Evolutionary conservation across 208 protist species (phyloP), one percentile per base, ranked within the genome.

Genomic region (Leishmania braziliensis): DNA sequence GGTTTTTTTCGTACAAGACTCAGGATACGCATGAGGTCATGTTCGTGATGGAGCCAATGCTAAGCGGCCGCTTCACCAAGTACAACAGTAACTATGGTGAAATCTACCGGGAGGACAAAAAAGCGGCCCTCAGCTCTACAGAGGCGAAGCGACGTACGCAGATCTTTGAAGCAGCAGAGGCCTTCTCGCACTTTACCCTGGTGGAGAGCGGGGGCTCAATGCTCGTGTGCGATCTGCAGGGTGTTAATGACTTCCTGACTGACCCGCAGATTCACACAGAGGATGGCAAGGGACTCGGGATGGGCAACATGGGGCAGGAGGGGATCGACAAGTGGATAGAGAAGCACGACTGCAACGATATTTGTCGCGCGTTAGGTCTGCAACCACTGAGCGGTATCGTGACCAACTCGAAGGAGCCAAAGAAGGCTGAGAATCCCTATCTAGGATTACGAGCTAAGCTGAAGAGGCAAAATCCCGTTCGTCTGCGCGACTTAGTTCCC

Each of bases 11-110:
- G 6, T 93, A 95, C 87, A 87, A 87, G 71, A 95, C 90, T 10
- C 86, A 89, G 48, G 91, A 95, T 77, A 95, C 89, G 4, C 79
- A 83, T 3, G 90, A 95, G 78, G 84, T 96, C 4, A 84, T 95
- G 78, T 94, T 97, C 71, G 87, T 94, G 69, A 97, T 97, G 91
- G 92, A 97, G 85, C 93, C 92, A n/a, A 95, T 94, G 88, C 84
- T 97, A n/a, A 86, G 78, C 51, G 94, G 94, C 3, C 74, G 86
- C 70, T 97, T 95, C 82, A 95, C 91, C 75, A 97, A 97, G 88
- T 95, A 97, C 90, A 97, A 96, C 89, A 96, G 87, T 81, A 97
- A 97, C 90, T 95, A 91, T 86, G 94, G 94, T 14, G 86, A 94
- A 73, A 89, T 81, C 29, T 96, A 95, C 79, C 82, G 79, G 5